These are phyloP conservation scores for Sclerotinia nivalis DNA, from an alignment of 2,329 filamentous ascomycete species.

Conservation along the genomic window DNA sequence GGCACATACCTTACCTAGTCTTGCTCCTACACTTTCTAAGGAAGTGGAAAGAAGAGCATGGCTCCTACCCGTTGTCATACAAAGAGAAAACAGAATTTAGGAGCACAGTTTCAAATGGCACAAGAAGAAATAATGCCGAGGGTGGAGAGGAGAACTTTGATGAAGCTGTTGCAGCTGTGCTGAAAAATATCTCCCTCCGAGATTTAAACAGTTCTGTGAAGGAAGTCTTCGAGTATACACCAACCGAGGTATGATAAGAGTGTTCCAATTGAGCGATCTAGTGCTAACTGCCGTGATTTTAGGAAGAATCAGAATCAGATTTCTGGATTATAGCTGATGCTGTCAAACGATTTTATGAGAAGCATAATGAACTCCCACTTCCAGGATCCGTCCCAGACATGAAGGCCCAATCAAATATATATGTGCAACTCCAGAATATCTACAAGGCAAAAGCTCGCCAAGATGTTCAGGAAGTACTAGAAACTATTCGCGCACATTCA, in stretches of 20 bases:
- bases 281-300: constrained; percentile 13
- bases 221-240: constrained; percentile 73
- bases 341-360: constrained; percentile 72
- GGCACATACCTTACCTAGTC: constrained; percentile 85
- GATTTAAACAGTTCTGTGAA: constrained; percentile 68
- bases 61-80: constrained; percentile 70
- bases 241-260: constrained; percentile 52
- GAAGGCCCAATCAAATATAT: constrained; percentile 91
- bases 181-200: constrained; percentile 78
- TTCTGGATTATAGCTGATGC: constrained; percentile 92
- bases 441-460: constrained; percentile 86
- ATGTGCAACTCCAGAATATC: constrained; percentile 86
- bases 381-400: constrained; percentile 91
- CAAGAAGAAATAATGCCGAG: constrained; percentile 73
- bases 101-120: constrained; percentile 63
- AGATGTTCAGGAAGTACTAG: constrained; percentile 74
- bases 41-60: constrained; percentile 75
- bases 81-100: constrained; percentile 85
- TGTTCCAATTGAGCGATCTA: constrained; percentile 42
- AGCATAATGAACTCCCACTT: constrained; percentile 74
- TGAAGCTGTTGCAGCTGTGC: constrained; percentile 81
- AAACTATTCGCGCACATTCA: constrained; percentile 56
- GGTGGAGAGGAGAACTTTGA: constrained; percentile 97
- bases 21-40: constrained; percentile 81
- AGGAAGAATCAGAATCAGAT: constrained; percentile 55